Base-by-base conservation (phyloP, 1,284 basidiomycete genomes). In the Boletellus deceptivus region DNA sequence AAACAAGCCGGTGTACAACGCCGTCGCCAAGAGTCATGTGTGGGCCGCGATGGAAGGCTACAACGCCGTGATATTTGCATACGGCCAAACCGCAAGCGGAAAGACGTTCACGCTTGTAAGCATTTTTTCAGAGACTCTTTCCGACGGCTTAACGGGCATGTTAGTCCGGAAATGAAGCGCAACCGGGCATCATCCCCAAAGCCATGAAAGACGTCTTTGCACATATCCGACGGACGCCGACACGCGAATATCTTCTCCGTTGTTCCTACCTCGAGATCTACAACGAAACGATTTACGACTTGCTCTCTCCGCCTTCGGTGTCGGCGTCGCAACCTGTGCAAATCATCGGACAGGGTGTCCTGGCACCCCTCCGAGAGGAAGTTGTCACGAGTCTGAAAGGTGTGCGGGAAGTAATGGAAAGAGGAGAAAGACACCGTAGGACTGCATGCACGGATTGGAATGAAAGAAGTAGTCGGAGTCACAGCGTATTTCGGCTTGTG, bases 401-500 rank as follows among this genome's bases (percentile, higher is more conserved):
- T 45, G 92, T 98, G 14, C 81, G 83, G 40, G 89, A 91, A 51
- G 86, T 98, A 4, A 75, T 99, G 48, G 78, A 82, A 55, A 75
- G 92, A 22, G 96, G 96, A 8, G 92, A 95, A 65, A 84, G 86
- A 1, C 91, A 94, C 62, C 75, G 96, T 37, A 80, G 94, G 57
- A 95, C 94, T 4, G 95, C 94, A 0, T 90, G 86, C 57, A 99
- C 96, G 14, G 96, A 99, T 68, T 99, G 94, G 93, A 99, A 99
- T 67, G 91, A 94, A 62, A 74, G 94, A 39, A 93, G 90, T 71
- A 93, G 90, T 60, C 79, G 96, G 20, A 92, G 88, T 71, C 96
- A 98, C 70, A 93, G 90, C 55, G 89, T 98, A 0, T 96, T 98
- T 71, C 78, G 93, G 39, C 80, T 96, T 34, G 92, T 95, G 1